Base-by-base conservation (phyloP, 1,284 basidiomycete species). In the Phellopilus nigrolimitatus region DNA sequence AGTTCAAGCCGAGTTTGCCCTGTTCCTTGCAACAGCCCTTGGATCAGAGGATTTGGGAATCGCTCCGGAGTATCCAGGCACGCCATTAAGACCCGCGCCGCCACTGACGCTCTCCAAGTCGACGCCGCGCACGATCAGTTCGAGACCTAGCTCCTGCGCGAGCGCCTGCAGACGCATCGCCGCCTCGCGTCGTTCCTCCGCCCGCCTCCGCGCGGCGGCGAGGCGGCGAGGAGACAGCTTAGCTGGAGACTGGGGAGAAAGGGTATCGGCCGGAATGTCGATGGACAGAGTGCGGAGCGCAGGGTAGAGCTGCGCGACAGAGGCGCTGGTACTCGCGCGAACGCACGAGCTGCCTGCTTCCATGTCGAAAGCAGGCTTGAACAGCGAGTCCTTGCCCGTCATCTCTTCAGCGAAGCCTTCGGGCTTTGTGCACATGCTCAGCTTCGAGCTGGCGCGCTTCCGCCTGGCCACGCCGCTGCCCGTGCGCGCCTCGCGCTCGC, bases 401-500 rank as follows among this genome's bases (percentile, higher is more conserved):
- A 21, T 17, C 9, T 17, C 17, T 10, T 10, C 15, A 7, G 22
- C 15, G 6, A 28, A 13, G 43, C 7, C 13, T n/a, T 31, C 39
- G 12, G 52, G 47, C 45, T 47, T 27, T 13, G 21, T 22, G 33
- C 39, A 49, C n/a, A 44, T 2, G 40, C 25, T 30, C 15, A 53
- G 28, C 28, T 44, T 48, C 10, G 45, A 48, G 9, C 27, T 33
- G 17, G 52, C 38, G 22, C 51, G 36, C 33, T 53, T 53, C 7
- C 52, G 46, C 3, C 52, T 47, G 22, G 42, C n/a, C 13, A 21
- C 21, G 22, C 9, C 76, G 34, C 21, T n/a, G n/a, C n/a, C 19
- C 4, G 47, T 76, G 33, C 72, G 71, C 58, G 12, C n/a, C n/a
- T n/a, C 72, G 38, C 78, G 74, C 28, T 77, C 56, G 42, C 65